phyloP scores from a whole-genome alignment of 805 yeast species.

The Teunomyces atbi region DNA sequence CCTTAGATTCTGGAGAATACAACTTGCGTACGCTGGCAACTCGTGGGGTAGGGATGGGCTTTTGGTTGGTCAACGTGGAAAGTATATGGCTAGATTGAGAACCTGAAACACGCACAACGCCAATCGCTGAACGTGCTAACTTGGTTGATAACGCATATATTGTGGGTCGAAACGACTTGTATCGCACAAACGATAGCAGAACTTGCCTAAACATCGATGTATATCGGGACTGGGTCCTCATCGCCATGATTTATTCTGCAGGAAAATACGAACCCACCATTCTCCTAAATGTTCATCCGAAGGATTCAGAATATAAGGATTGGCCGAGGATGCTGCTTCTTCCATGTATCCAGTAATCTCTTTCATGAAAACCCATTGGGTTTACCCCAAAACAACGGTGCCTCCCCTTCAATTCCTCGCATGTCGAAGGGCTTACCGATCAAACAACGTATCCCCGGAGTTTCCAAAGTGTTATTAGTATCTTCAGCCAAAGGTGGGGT shows the following conservation, averaged over 20 bases:
- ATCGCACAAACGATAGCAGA: neutral
- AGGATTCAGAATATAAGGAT: neutral
- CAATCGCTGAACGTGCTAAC: conserved; percentile 79
- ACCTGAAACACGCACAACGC: conserved; percentile 82
- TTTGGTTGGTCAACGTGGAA: conserved; percentile 43
- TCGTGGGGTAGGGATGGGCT: conserved; percentile 45
- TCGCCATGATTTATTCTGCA: neutral
- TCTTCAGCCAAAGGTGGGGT: conserved; percentile 82
- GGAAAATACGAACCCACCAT: neutral
- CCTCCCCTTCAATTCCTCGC: conserved; percentile 33
- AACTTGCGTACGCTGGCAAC: conserved; percentile 58
- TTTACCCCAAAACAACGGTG: conserved; percentile 24
- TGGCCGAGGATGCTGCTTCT: neutral
- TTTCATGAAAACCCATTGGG: conserved; percentile 43
- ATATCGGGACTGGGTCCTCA: neutral
- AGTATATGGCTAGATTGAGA: conserved; percentile 50
- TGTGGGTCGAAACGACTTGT: conserved; percentile 49
- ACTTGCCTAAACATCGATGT: neutral
- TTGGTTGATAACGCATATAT: conserved; percentile 90
- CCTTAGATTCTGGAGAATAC: conserved; percentile 37
- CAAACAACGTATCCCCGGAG: conserved; percentile 56
- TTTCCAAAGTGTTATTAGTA: conserved; percentile 59
- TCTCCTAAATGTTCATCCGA: neutral
- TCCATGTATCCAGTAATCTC: neutral
- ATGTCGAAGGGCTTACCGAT: conserved; percentile 56